Evolutionary conservation across 139 green algal genomes (phyloP).

Genomic region (Pycnococcus provasolii): DNA sequence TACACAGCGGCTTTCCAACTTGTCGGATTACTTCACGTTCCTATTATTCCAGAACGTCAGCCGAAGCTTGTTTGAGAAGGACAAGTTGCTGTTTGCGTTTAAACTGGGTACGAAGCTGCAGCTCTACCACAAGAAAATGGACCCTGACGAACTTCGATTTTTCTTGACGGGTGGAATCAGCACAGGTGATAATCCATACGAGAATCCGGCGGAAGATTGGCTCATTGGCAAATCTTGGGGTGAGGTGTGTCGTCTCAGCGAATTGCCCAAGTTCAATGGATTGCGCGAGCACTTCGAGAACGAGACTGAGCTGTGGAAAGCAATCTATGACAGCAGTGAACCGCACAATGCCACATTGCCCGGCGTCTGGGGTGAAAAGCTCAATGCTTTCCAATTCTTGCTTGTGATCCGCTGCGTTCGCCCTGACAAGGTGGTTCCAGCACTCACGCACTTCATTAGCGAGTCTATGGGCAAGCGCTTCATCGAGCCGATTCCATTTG

Average conservation of each 20-base stretch:
- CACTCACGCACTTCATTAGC: constrained; percentile 39
- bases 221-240: constrained; percentile 53
- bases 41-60: constrained; percentile 36
- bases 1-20: constrained; percentile 18
- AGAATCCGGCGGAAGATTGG: constrained; percentile 42
- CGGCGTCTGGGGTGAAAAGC: constrained; percentile 32
- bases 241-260: constrained; percentile 42
- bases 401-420: constrained; percentile 45
- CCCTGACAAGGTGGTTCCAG: constrained; percentile 51
- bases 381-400: constrained; percentile 45
- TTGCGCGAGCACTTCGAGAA: constrained; percentile 31
- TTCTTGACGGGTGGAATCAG: constrained; percentile 56
- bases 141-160: constrained; percentile 53
- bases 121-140: constrained; percentile 40
- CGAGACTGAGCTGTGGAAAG: constrained; percentile 18
- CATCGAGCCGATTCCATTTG: constrained; percentile 52
- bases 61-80: constrained; percentile 67
- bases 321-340: constrained; percentile 46
- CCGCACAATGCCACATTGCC: constrained; percentile 36
- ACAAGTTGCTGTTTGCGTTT: constrained; percentile 72
- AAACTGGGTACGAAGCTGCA: constrained; percentile 43
- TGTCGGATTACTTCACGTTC: constrained; percentile 36
- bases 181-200: constrained; percentile 24
- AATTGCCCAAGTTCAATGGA: constrained; percentile 29
- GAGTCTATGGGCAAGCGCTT: constrained; percentile 48